phyloP scores from a whole-genome alignment of 2,329 filamentous ascomycete species.

The Didymella glomerata region DNA sequence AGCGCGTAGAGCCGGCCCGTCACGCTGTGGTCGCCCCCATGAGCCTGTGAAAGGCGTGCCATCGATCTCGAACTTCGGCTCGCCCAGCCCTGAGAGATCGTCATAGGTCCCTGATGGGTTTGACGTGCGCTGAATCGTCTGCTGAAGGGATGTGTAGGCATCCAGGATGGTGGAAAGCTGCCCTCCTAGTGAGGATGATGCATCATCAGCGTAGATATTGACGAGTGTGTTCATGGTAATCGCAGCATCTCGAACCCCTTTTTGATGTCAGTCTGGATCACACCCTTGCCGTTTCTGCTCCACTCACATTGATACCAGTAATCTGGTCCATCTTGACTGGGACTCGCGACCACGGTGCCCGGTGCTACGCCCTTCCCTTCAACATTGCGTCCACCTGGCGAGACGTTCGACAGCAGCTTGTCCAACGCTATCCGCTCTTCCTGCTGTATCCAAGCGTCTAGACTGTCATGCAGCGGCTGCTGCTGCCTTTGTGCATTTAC shows the following conservation, averaged over 20 bases:
- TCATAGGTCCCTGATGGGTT: constrained; percentile 51
- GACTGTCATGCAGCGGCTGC: constrained; percentile 39
- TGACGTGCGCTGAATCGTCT: constrained; percentile 50
- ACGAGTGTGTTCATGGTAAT: constrained; percentile 55
- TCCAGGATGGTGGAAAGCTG: constrained; percentile 43
- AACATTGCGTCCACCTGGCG: constrained; percentile 53
- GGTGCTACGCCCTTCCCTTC: constrained; percentile 44
- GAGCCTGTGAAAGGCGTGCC: constrained; percentile 48
- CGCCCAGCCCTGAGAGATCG: constrained; percentile 52
- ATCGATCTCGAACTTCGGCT: constrained; percentile 55
- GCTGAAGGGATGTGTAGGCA: constrained; percentile 46
- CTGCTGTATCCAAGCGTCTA: constrained; percentile 49
- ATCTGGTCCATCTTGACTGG: constrained; percentile 51
- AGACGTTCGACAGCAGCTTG: constrained; percentile 54
- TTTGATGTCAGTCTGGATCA: constrained; percentile 21
- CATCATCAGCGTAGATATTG: constrained; percentile 49
- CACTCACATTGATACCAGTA: constrained; percentile 57
- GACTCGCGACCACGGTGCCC: constrained; percentile 56
- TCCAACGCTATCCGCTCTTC: constrained; percentile 50
- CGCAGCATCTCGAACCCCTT: constrained; percentile 56
- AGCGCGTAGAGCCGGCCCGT: constrained; percentile 56
- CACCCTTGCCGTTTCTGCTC: too few species aligned
- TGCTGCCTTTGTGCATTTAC: constrained; percentile 33
- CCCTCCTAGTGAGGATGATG: constrained; percentile 37
- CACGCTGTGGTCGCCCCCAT: constrained; percentile 56